Base-by-base conservation (phyloP, 2,329 filamentous ascomycete genomes). In the Aspergillus arachidicola region DNA sequence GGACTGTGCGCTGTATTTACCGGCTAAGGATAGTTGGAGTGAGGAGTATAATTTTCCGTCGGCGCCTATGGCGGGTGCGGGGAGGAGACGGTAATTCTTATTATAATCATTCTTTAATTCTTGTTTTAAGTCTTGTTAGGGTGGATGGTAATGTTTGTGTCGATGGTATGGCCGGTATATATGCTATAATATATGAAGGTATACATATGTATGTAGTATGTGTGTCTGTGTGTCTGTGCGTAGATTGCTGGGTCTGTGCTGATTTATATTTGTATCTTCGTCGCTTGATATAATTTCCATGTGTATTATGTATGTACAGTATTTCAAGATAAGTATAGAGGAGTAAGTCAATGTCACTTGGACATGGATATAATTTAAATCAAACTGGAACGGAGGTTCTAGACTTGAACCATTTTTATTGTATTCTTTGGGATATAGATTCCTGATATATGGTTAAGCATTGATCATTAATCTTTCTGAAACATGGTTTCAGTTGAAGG, bases 11-110 rank as follows among this genome's bases (percentile, higher is more conserved):
- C n/a, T 54, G 6, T 51, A 53, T 2, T 21, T 59, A n/a, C 58
- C 58, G 1, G 58, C 58, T n/a, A 59, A 59, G 45, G 48, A 54
- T 19, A 59, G 58, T 19, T 54, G 48, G 41, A 53, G 46, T 10
- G 58, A 59, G 16, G 46, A 59, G 48, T 59, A 59, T 28, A 59
- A 59, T 43, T 59, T 59, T 4, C 51, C 51, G 30, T n/a, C n/a
- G 30, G 51, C 19, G 19, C 51, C 51, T 12, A 14, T 54, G 30
- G 51, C 51, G 30, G 51, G 51, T 1, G 46, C 46, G 46, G 26
- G 23, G 50, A n/a, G 16, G 30, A n/a, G 26, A 6, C 14, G 30
- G 26, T 19, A 3, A 11, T 36, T 23, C 14, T 36, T 14, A 0
- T 54, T 23, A 12, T 34, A 32, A 32, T 32, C 23, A 16, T 54